phyloP scores from a whole-genome alignment of 495 filamentous ascomycete genomes.

The Penicillium odoratum region DNA sequence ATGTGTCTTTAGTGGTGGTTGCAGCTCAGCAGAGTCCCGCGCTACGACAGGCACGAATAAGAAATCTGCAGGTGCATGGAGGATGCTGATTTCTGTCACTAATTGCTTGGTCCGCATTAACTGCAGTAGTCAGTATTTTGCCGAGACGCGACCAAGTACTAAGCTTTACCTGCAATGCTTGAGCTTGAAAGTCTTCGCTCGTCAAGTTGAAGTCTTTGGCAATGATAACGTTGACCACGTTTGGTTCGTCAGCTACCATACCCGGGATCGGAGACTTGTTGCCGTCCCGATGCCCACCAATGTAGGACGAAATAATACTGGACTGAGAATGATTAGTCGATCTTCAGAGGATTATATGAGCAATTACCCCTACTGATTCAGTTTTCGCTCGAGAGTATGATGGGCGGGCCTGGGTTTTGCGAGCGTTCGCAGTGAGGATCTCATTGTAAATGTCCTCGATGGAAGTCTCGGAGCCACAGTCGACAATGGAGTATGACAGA shows the following conservation, averaged over 20 bases:
- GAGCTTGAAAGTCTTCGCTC: slow-evolving; percentile 73
- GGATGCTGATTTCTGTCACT: slow-evolving; percentile 66
- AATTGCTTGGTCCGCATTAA: slow-evolving; percentile 79
- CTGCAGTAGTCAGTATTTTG: slow-evolving; percentile 39
- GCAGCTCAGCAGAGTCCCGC: slow-evolving; percentile 28
- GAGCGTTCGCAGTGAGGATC: slow-evolving; percentile 51
- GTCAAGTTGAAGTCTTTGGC: slow-evolving; percentile 75
- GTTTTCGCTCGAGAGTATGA: slow-evolving; percentile 20
- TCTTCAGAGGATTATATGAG: neutral
- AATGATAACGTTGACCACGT: slow-evolving; percentile 78
- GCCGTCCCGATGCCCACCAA: slow-evolving; percentile 23
- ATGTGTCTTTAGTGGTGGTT: slow-evolving; percentile 44
- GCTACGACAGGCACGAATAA: slow-evolving; percentile 73
- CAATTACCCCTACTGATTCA: slow-evolving; percentile 20
- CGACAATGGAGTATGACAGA: slow-evolving; percentile 63
- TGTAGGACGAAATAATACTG: slow-evolving; percentile 24
- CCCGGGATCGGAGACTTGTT: slow-evolving; percentile 19
- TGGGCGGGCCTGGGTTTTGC: slow-evolving; percentile 18
- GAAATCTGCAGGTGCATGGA: slow-evolving; percentile 76
- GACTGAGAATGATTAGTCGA: slow-evolving; percentile 20
- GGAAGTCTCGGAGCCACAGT: slow-evolving; percentile 69
- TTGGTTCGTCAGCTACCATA: slow-evolving; percentile 33
- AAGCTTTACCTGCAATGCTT: slow-evolving; percentile 68
- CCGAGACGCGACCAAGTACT: too few relatives aligned
- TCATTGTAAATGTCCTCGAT: slow-evolving; percentile 76